These are phyloP conservation scores for Aspergillus novofumigatus DNA, from an alignment of 2,329 filamentous ascomycete genomes.

Conservation along the genomic window DNA sequence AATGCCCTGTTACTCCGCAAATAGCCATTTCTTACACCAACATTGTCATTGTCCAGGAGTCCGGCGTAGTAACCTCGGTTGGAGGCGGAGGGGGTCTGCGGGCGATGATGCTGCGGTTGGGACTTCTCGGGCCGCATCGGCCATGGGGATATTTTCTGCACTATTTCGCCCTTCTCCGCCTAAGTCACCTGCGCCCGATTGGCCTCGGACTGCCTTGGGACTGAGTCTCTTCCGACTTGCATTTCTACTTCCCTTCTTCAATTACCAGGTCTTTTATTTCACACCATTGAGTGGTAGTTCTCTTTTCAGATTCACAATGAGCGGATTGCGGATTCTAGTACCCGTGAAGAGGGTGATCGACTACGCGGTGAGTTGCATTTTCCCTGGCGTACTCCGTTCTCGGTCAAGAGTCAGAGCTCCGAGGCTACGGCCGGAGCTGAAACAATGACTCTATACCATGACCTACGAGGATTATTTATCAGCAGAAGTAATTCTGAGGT, in stretches of 20 bases:
- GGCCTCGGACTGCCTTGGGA: conserved; percentile 10
- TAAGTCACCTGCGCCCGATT: conserved; percentile 19
- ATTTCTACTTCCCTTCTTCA: background rate
- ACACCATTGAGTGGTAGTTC: background rate
- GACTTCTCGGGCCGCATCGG: conserved; percentile 32
- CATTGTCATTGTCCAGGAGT: background rate
- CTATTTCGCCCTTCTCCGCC: conserved; percentile 20
- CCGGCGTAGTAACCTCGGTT: conserved; percentile 29
- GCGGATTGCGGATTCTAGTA: conserved; percentile 66
- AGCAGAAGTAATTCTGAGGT: background rate
- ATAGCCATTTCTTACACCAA: background rate
- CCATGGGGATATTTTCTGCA: conserved; percentile 5
- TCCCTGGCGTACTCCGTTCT: conserved; percentile 15
- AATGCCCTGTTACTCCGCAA: background rate
- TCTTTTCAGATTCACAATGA: conserved; percentile 34
- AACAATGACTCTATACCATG: background rate
- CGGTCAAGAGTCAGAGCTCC: conserved; percentile 11
- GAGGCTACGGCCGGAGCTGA: background rate
- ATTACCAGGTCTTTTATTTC: background rate
- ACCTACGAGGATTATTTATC: background rate
- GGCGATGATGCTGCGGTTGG: conserved; percentile 12
- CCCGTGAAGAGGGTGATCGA: conserved; percentile 82
- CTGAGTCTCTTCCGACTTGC: conserved; percentile 12
- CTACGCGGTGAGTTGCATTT: conserved; percentile 63
- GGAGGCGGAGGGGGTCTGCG: conserved; percentile 14